Evolutionary conservation across 768 basidiomycete species (phyloP).

Genomic region (Tulasnella sp.): DNA sequence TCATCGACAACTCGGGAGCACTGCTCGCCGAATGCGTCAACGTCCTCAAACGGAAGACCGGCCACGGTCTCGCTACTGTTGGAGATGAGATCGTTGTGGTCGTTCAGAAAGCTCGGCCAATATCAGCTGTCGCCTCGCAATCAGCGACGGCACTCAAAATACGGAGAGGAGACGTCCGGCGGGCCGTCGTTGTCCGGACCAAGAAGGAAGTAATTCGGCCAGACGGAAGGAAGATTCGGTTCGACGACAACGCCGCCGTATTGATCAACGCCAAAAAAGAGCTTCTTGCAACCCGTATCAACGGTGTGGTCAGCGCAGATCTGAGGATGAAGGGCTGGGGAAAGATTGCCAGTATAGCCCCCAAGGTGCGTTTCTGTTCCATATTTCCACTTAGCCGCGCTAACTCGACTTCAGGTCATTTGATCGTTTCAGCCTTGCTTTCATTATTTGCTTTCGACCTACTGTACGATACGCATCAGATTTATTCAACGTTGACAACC

Average conservation of each 20-base stretch:
- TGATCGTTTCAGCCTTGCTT: background rate
- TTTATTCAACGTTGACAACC: background rate
- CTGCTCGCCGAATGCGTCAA: conserved; percentile 95
- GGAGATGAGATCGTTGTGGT: conserved; percentile 98
- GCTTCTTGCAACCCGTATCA: conserved; percentile 93
- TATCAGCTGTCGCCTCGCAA: conserved; percentile 65
- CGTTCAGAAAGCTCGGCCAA: conserved; percentile 85
- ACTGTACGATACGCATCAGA: background rate
- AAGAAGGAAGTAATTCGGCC: conserved; percentile 81
- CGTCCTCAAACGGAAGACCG: conserved; percentile 90
- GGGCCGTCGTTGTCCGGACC: conserved; percentile 95
- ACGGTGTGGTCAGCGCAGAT: conserved; percentile 91
- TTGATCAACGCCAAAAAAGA: conserved; percentile 93
- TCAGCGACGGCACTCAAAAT: conserved; percentile 78
- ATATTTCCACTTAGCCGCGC: background rate
- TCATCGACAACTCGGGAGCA: conserved; percentile 97
- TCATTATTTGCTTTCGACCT: background rate
- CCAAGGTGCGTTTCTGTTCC: conserved; percentile 61
- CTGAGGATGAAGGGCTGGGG: conserved; percentile 91
- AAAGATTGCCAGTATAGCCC: conserved; percentile 89
- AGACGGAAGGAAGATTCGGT: conserved; percentile 84
- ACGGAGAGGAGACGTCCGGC: conserved; percentile 89
- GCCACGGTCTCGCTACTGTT: conserved; percentile 85
- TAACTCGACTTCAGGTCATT: background rate
- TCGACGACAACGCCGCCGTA: conserved; percentile 97